Percentiles rank a stretch among this genome's conserved stretches.
Evolutionary conservation across 78 protist species (phyloP).

Genomic region (Dictyostelium capitatum): DNA sequence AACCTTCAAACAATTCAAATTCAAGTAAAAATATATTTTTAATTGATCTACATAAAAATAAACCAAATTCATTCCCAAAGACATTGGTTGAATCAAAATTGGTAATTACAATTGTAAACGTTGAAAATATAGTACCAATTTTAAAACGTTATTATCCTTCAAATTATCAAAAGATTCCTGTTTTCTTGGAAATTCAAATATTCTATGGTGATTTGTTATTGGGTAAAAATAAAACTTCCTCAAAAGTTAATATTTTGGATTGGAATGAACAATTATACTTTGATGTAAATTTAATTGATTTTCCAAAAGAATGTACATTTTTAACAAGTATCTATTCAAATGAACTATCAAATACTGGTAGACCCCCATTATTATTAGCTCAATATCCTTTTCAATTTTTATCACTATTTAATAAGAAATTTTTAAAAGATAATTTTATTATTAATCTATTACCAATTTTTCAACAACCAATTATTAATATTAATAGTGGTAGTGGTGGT

Average conservation of each 20-base stretch:
- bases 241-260: slow-evolving; percentile 1
- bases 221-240: slow-evolving; percentile 30
- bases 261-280: slow-evolving; percentile 72
- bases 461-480: background rate
- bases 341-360: background rate
- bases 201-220: slow-evolving; percentile 37
- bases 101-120: background rate
- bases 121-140: background rate
- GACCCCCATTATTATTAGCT: slow-evolving; percentile 12
- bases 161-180: background rate
- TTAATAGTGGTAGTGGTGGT: no score
- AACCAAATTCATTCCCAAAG: background rate
- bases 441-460: slow-evolving; percentile 19
- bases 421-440: slow-evolving; percentile 7
- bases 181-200: slow-evolving; percentile 33
- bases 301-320: slow-evolving; percentile 67
- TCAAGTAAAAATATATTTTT: background rate
- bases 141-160: background rate
- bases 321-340: slow-evolving; percentile 27
- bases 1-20: background rate
- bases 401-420: slow-evolving; percentile 25
- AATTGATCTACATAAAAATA: background rate
- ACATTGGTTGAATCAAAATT: slow-evolving; percentile 16
- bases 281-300: slow-evolving; percentile 36
- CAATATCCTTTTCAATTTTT: slow-evolving; percentile 40